Percentiles rank a stretch among this genome's conserved stretches.
Evolutionary conservation across 352 stramenopile genomes (phyloP).

Genomic region (Globisporangium alternatum): DNA sequence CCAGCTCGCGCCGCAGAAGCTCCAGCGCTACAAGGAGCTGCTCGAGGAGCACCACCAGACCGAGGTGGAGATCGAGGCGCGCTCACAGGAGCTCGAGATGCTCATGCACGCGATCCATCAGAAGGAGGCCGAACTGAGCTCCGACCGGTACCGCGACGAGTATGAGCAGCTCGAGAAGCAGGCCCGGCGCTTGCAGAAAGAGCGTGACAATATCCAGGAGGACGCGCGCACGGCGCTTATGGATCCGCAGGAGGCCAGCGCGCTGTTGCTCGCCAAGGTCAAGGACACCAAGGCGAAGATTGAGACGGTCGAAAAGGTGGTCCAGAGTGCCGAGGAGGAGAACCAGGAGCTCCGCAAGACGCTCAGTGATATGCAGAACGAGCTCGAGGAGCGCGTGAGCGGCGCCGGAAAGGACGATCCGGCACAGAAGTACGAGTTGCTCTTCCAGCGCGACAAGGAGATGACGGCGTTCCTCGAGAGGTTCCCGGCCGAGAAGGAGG

Average conservation of each 20-base stretch:
- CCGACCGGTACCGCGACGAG: conserved; percentile 72
- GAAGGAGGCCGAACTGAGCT: conserved; percentile 67
- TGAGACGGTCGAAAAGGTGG: conserved; percentile 61
- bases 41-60: conserved; percentile 68
- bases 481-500: conserved; percentile 73
- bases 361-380: conserved; percentile 49
- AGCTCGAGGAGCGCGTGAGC: conserved; percentile 64
- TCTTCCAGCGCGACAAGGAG: conserved; percentile 89
- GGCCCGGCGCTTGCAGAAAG: conserved; percentile 64
- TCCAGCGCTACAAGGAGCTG: conserved; percentile 75
- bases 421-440: conserved; percentile 82
- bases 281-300: conserved; percentile 87
- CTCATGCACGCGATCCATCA: conserved; percentile 73
- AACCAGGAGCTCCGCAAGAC: conserved; percentile 55
- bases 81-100: conserved; percentile 65
- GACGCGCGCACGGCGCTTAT: conserved; percentile 86
- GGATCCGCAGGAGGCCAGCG: conserved; percentile 84
- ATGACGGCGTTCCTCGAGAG: conserved; percentile 89
- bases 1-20: conserved; percentile 80
- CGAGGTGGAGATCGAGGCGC: conserved; percentile 74
- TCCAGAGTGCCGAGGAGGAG: conserved; percentile 50
- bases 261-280: conserved; percentile 80
- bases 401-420: conserved; percentile 58
- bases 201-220: conserved; percentile 73
- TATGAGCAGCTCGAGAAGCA: conserved; percentile 74